A percentile compares a stretch with the other conserved stretches of the same genome.
These are phyloP conservation scores for Starmera stellimalicola DNA, from an alignment of 1,139 yeast genomes.

Conservation along the genomic window DNA sequence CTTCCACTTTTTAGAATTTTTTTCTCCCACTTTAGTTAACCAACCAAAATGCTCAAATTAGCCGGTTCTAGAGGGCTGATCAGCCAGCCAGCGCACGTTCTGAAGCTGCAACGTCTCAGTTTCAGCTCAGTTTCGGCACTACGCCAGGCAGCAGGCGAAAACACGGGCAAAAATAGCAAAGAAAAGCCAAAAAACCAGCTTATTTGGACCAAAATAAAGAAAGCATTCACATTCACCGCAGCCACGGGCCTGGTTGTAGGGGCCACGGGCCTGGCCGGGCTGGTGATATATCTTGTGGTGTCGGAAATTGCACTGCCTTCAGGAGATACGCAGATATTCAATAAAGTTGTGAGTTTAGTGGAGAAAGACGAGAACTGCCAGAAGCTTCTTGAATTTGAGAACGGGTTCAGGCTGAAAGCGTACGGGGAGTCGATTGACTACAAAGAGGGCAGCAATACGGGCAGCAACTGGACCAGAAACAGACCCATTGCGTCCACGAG, in stretches of 20 bases:
- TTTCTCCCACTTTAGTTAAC: too few species aligned
- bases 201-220: constrained; percentile 31
- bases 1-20: too few species aligned
- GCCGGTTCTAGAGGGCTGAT: too few species aligned
- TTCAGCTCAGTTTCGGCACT: too few species aligned
- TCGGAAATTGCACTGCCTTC: constrained; percentile 79
- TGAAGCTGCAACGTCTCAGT: too few species aligned
- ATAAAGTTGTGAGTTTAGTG: constrained; percentile 70
- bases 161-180: too few species aligned
- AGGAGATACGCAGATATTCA: constrained; percentile 85
- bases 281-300: constrained; percentile 68
- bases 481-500: constrained; percentile 62
- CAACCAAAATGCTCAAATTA: too few species aligned
- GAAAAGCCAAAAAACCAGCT: too few species aligned
- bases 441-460: too few species aligned
- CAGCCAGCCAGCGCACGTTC: too few species aligned
- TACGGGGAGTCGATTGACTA: constrained; percentile 69
- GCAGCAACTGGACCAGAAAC: constrained; percentile 90
- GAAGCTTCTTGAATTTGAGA: constrained; percentile 41
- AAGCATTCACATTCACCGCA: constrained; percentile 52
- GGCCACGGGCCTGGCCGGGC: constrained; percentile 55
- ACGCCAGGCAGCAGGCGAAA: too few species aligned
- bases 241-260: constrained; percentile 57
- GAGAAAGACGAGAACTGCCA: constrained; percentile 60
- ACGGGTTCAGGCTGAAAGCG: constrained; percentile 62